These are phyloP conservation scores for Gamsiella multidivaricata DNA, from an alignment of 192 early-diverging fungal species.

Conservation along the genomic window DNA sequence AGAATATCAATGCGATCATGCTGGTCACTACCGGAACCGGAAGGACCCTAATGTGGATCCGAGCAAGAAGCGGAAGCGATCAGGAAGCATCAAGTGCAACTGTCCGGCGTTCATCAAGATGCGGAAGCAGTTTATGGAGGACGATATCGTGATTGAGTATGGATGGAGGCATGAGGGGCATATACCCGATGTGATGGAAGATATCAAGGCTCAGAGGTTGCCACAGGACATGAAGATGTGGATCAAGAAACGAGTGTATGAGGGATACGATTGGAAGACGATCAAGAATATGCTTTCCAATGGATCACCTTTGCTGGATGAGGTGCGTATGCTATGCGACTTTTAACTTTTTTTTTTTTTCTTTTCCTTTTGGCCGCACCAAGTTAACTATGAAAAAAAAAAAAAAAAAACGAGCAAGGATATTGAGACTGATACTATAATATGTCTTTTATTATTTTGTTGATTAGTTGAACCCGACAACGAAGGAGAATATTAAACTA, in stretches of 20 bases:
- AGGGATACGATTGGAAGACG: constrained; percentile 46
- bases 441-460: no score
- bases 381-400: background rate
- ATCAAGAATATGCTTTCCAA: constrained; percentile 27
- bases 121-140: constrained; percentile 41
- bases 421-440: no score
- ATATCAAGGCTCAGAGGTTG: constrained; percentile 46
- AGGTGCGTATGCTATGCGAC: constrained; percentile 8
- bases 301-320: constrained; percentile 36
- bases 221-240: constrained; percentile 48
- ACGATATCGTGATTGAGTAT: constrained; percentile 39
- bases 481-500: constrained; percentile 29
- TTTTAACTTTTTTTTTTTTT: background rate
- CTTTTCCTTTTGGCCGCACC: background rate
- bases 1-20: constrained; percentile 49
- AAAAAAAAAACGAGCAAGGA: no score
- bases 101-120: constrained; percentile 54
- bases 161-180: constrained; percentile 50
- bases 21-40: constrained; percentile 45
- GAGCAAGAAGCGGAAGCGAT: constrained; percentile 44
- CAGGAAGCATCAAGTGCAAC: constrained; percentile 47
- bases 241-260: constrained; percentile 32
- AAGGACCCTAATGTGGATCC: constrained; percentile 45
- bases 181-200: constrained; percentile 41
- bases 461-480: constrained; percentile 23